Evolutionary conservation across 2,329 filamentous ascomycete species (phyloP).

Genomic region (Cercospora citrullina): DNA sequence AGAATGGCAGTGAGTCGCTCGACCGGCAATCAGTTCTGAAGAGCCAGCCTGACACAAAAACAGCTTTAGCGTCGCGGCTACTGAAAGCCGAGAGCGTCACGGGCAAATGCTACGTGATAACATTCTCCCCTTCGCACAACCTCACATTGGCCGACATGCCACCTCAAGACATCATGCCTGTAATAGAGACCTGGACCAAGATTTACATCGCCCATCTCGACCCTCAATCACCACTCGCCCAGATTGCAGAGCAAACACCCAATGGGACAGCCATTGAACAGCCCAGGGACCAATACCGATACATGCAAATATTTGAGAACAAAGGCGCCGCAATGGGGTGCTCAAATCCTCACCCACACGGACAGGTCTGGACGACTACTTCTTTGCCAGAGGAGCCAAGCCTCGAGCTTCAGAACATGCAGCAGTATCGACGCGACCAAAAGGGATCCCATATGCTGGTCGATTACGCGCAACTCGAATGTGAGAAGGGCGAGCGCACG

Average conservation of each 20-base stretch:
- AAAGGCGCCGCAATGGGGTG: slow-evolving; percentile 98
- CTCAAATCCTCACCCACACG: slow-evolving; percentile 96
- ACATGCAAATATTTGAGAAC: slow-evolving; percentile 99
- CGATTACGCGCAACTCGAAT: slow-evolving; percentile 84
- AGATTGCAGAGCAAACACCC: slow-evolving; percentile 46
- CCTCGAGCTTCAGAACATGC: slow-evolving; percentile 74
- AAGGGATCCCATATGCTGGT: slow-evolving; percentile 73
- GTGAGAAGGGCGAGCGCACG: slow-evolving; percentile 77
- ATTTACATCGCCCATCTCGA: slow-evolving; percentile 84
- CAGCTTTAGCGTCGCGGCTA: slow-evolving; percentile 72
- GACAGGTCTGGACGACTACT: slow-evolving; percentile 94
- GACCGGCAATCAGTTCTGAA: not conserved
- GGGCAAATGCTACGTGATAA: slow-evolving; percentile 95
- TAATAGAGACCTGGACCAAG: slow-evolving; percentile 86
- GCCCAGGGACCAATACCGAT: slow-evolving; percentile 77
- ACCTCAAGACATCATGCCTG: slow-evolving; percentile 71
- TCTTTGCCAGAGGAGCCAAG: slow-evolving; percentile 85
- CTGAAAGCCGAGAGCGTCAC: slow-evolving; percentile 83
- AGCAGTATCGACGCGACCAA: slow-evolving; percentile 73
- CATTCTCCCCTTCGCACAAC: slow-evolving; percentile 88
- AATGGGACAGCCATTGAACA: slow-evolving; percentile 48
- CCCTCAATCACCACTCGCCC: slow-evolving; percentile 63
- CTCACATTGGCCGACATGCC: slow-evolving; percentile 89
- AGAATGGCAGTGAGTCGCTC: slow-evolving; percentile 49
- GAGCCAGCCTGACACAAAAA: not conserved